These are phyloP conservation scores for Haberlea rhodopensis DNA, from an alignment of 257 asterid genomes.

Conservation along the genomic window DNA sequence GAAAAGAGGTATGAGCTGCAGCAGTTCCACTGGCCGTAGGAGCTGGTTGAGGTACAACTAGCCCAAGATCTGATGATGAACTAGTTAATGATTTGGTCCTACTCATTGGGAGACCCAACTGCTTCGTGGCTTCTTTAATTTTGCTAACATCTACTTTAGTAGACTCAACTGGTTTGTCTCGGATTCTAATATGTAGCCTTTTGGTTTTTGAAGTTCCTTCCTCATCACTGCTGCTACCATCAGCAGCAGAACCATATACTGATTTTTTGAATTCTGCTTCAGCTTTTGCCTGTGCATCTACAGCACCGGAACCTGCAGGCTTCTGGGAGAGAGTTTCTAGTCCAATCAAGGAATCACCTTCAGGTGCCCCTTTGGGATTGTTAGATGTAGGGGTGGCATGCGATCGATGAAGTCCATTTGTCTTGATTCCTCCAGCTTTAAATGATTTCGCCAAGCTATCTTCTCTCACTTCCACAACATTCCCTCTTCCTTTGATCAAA, in stretches of 20 bases:
- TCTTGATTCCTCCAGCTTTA: slow-evolving; percentile 55
- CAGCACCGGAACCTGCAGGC: slow-evolving; percentile 45
- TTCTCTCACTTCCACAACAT: slow-evolving; percentile 91
- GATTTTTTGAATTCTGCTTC: slow-evolving; percentile 96
- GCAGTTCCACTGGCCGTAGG: slow-evolving; percentile 41
- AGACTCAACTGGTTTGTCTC: slow-evolving; percentile 81
- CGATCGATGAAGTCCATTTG: slow-evolving; percentile 51
- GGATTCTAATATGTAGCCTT: slow-evolving; percentile 72
- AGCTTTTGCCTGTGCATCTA: slow-evolving; percentile 95
- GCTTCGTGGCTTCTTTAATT: slow-evolving; percentile 97
- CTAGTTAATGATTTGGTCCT: slow-evolving; percentile 79
- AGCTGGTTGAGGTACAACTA: slow-evolving; percentile 59
- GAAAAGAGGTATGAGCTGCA: slow-evolving; percentile 51
- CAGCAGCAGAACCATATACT: slow-evolving; percentile 67
- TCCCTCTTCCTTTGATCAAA: slow-evolving; percentile 93
- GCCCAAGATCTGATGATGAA: slow-evolving; percentile 69
- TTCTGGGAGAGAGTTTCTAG: slow-evolving; percentile 69
- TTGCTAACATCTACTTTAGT: slow-evolving; percentile 85
- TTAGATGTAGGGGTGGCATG: slow-evolving; percentile 42
- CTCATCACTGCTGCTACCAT: slow-evolving; percentile 98
- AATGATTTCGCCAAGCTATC: slow-evolving; percentile 79
- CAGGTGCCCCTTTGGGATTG: slow-evolving; percentile 45
- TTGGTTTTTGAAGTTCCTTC: slow-evolving; percentile 78
- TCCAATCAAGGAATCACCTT: slow-evolving; percentile 66
- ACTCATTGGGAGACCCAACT: slow-evolving; percentile 73